Base-by-base conservation (phyloP, 495 filamentous ascomycete genomes). In the Cercophora scortea region DNA sequence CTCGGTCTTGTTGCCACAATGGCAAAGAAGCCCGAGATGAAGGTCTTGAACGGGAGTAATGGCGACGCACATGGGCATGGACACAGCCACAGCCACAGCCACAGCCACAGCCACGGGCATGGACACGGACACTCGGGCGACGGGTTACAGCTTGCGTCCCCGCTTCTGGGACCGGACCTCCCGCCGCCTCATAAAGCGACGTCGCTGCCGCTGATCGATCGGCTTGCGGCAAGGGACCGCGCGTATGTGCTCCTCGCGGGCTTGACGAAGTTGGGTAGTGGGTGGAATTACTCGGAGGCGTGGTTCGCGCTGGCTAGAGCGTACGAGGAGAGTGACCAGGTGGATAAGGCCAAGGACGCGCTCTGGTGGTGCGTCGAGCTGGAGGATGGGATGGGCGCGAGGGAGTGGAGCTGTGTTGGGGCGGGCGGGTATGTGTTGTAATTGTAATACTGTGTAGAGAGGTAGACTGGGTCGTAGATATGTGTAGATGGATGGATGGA, bases 281-380 rank as follows among this genome's bases (percentile, higher is more conserved):
- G 90, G 6, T 97, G 94, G 94, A 89, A 96, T 65, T 80, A 84
- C 60, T 82, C 84, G n/a, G 93, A 96, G 63, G 93, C 91, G 16
- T 98, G 93, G 93, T 90, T 86, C 60, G 82, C 84, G 9, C 78
- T 98, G 13, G 89, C 93, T 1, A 73, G 88, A 55, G 89, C 84
- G 43, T 87, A 95, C 58, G 92, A 96, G 69, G 81, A 84, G 50
- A 84, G 86, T 47, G 86, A 86, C 7, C 87, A 96, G 72, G 64
- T 80, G 7, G 87, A 90, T 42, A 95, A 90, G 63, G 83, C 93
- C 43, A 90, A 89, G 62, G 76, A 78, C 45, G 83, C 80, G 52
- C 71, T 89, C 4, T 89, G 86, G 86, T 87, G 83, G 79, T 85
- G 82, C 55, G 81, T 90, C 2, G 84, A 87, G 64, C 69, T 89